These are phyloP conservation scores for Cutaneotrichosporon cavernicola DNA, from an alignment of 1,284 basidiomycete genomes.

Conservation along the genomic window DNA sequence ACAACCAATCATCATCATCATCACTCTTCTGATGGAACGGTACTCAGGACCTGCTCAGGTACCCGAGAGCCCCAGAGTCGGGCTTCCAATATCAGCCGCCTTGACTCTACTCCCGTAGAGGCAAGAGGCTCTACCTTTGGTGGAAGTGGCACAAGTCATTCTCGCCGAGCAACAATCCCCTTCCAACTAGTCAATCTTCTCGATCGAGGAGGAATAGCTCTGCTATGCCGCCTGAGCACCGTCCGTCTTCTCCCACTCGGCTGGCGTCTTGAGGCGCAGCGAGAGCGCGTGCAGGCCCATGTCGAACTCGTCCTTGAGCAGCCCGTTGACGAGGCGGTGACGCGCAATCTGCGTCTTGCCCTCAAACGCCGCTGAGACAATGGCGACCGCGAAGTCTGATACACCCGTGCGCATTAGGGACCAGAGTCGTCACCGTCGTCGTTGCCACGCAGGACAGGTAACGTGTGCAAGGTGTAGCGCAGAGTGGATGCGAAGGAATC, in stretches of 20 bases:
- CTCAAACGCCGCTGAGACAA: slow-evolving; percentile 46
- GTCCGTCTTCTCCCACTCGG: slow-evolving; percentile 43
- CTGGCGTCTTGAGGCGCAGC: slow-evolving; percentile 50
- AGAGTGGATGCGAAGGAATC: background rate
- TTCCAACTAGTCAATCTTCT: background rate
- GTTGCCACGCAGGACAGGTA: background rate
- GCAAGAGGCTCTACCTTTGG: background rate
- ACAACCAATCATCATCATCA: background rate
- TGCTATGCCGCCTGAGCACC: background rate
- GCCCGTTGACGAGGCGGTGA: slow-evolving; percentile 51
- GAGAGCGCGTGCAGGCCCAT: slow-evolving; percentile 53
- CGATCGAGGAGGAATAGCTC: background rate
- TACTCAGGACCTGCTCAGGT: background rate
- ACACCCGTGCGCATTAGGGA: background rate
- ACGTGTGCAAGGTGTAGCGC: background rate
- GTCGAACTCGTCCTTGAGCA: slow-evolving; percentile 53
- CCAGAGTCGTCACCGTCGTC: background rate
- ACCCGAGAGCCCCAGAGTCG: background rate
- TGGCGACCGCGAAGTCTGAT: slow-evolving; percentile 52
- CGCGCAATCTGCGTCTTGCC: slow-evolving; percentile 50
- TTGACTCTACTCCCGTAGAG: background rate
- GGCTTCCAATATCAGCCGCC: background rate
- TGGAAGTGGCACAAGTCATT: background rate
- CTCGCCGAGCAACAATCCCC: background rate
- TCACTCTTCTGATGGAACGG: background rate